A percentile compares a stretch with the other conserved stretches of the same genome.
These are phyloP conservation scores for Quillaja saponaria DNA, from an alignment of 306 rosid species.

Conservation along the genomic window DNA sequence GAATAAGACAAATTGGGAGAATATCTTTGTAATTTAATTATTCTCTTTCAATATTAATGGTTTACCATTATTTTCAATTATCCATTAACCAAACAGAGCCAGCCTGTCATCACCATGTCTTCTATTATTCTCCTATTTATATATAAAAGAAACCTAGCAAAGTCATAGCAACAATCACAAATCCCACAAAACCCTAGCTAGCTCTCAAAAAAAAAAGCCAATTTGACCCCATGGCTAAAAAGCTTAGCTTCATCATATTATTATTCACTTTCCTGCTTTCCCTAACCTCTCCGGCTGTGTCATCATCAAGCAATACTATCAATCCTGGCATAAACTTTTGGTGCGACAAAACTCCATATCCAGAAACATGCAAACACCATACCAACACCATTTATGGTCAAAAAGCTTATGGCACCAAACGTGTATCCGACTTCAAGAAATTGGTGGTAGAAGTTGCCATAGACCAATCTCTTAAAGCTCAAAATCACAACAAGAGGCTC, in stretches of 20 bases:
- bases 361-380: constrained; percentile 46
- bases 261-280: constrained; percentile 31
- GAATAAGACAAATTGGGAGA: no score
- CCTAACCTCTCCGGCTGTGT: constrained; percentile 13
- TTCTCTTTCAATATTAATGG: no score
- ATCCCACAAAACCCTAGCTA: no score
- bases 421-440: constrained; percentile 43
- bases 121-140: no score
- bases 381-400: constrained; percentile 13
- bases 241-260: constrained; percentile 10
- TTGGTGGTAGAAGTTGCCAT: constrained; percentile 32
- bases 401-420: constrained; percentile 11
- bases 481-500: constrained; percentile 37
- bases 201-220: no score
- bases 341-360: constrained; percentile 60
- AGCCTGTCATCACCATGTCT: no score
- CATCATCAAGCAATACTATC: constrained; percentile 10
- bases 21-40: no score
- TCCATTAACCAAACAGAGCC: no score
- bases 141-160: no score
- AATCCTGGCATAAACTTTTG: constrained; percentile 35
- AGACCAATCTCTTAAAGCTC: constrained; percentile 38
- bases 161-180: no score
- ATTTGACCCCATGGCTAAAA: constrained; percentile 27
- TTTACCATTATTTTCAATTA: no score